Conservation (phyloP, 306 rosid genomes). For the Rosa rugosa region DNA sequence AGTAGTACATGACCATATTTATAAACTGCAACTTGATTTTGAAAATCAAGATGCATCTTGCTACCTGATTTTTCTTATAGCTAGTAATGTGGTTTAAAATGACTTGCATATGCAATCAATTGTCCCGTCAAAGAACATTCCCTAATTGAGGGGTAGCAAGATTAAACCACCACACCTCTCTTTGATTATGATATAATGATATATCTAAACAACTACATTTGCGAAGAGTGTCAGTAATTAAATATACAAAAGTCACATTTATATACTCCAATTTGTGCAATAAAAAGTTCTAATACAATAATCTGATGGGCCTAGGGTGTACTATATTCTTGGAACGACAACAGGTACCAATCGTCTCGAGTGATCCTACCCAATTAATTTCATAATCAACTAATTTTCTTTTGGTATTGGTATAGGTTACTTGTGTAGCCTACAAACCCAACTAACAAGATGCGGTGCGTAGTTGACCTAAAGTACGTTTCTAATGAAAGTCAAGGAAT, state of each 20-base stretch:
- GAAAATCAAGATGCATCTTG: too few relatives aligned
- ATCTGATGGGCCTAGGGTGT: not conserved
- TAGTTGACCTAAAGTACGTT: constrained; percentile 32
- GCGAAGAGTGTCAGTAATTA: not conserved
- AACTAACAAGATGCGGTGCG: constrained; percentile 25
- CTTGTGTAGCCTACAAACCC: constrained; percentile 1
- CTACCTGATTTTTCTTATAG: too few relatives aligned
- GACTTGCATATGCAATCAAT: not conserved
- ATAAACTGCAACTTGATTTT: too few relatives aligned
- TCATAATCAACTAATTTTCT: not conserved
- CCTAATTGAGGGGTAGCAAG: constrained; percentile 1
- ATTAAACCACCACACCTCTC: constrained; percentile 10
- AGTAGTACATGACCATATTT: too few relatives aligned
- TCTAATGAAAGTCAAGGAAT: constrained; percentile 24
- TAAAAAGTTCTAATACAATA: not conserved
- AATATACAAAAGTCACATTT: not conserved
- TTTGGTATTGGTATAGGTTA: not conserved
- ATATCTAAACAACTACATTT: constrained; percentile 12
- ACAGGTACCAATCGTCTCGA: not conserved
- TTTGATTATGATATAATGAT: constrained; percentile 10
- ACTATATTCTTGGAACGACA: not conserved
- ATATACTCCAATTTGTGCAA: not conserved
- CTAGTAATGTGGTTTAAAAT: too few relatives aligned
- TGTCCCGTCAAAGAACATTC: constrained; percentile 8
- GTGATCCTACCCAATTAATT: not conserved